Conservation (phyloP, 345 rosid genomes). For the Citrus hindsii region DNA sequence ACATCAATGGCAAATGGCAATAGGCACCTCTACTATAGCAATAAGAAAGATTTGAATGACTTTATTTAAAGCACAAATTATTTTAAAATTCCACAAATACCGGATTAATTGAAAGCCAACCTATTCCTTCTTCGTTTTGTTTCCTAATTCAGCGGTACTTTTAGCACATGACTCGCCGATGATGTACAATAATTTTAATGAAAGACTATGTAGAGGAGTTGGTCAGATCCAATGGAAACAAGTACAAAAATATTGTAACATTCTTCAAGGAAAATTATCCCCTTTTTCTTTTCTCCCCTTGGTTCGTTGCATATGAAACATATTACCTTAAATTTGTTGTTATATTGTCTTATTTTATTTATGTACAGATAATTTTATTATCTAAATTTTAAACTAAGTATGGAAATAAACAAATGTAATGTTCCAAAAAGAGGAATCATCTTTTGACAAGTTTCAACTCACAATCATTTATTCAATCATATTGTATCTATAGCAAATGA, state of each 20-base stretch:
- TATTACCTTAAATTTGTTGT: not conserved
- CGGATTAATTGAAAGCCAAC: not conserved
- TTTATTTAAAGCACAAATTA: too few species aligned
- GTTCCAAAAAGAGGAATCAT: not conserved
- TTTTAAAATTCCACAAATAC: not conserved
- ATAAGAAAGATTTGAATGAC: too few species aligned
- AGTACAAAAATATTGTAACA: not conserved
- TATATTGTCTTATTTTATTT: not conserved
- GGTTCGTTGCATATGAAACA: not conserved
- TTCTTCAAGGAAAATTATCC: not conserved
- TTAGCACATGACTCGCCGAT: not conserved
- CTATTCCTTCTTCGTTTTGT: not conserved
- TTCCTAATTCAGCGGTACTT: too few species aligned
- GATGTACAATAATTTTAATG: not conserved
- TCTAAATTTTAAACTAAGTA: not conserved
- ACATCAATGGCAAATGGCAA: too few species aligned
- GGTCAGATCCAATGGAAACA: not conserved
- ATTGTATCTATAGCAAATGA: not conserved
- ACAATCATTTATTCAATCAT: not conserved
- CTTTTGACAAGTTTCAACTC: not conserved
- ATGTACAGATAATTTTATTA: not conserved
- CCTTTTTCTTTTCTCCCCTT: not conserved
- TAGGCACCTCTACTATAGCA: too few species aligned
- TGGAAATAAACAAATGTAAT: not conserved
- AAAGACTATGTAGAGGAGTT: not conserved